Base-by-base conservation (phyloP, 2,329 filamentous ascomycete genomes). In the Venturiaceae sp. region DNA sequence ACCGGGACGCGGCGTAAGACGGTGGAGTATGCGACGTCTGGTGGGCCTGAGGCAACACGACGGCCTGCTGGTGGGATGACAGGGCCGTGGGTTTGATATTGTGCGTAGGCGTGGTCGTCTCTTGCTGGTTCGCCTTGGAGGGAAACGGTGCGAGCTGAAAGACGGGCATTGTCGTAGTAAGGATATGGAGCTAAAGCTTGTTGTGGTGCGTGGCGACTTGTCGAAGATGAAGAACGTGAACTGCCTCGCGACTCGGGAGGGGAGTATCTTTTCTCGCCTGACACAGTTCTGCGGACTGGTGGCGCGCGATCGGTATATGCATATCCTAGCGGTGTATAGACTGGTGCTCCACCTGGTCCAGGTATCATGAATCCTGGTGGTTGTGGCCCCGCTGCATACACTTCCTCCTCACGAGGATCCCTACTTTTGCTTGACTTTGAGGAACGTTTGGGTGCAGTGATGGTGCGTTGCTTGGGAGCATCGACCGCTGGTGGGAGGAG, bases 1-100 rank as follows among this genome's bases (percentile, higher is more conserved):
- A 69, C 66, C 26, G 71, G 71, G n/a, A 72, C 66, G 41, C 70
- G 69, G 32, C 71, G 68, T 28, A 70, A 68, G 59, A 72, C 64
- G 6, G 57, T 61, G 5, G 60, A 61, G 39, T 61, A 61, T 11
- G 52, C 36, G 52, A 61, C 58, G 23, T 59, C 55, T 21, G 56
- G 46, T 3, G 59, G 57, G n/a, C 59, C 44, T 7, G 59, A 59
- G 3, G 47, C 32, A 21, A 60, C 53, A 14, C 59, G 55, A 28
- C 59, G 44, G n/a, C 21, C 50, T 7, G 37, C 23, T n/a, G 46
- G 33, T 41, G 46, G 47, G 11, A 30, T 16, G 5, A n/a, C 26
- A 16, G 44, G 14, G 13, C 44, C 44, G 19, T 54, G 34, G 3
- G 57, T 26, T 14, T 54, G 46, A 30, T 58, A 54, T 16, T 37